Percentiles rank a stretch among this genome's conserved stretches.
Evolutionary conservation across 2,329 filamentous ascomycete genomes (phyloP).

Genomic region (Graphilbum ipis-grandicollis): DNA sequence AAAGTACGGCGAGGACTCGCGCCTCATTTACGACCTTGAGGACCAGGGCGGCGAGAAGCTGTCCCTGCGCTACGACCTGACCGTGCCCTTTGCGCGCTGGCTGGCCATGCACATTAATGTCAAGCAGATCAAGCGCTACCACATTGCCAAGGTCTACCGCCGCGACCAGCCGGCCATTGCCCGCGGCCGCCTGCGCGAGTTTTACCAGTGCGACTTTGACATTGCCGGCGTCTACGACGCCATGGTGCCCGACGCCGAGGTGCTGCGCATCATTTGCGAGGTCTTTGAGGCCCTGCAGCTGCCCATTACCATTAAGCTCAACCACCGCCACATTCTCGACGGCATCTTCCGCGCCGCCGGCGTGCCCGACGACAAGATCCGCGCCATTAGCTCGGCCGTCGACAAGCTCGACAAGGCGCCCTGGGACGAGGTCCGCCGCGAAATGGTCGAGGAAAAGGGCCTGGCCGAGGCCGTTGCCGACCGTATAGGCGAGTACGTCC

Average conservation of each 20-base stretch:
- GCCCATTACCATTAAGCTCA: slow-evolving; percentile 77
- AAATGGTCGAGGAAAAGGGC: slow-evolving; percentile 76
- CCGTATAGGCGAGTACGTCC: slow-evolving; percentile 66
- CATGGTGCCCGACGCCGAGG: slow-evolving; percentile 84
- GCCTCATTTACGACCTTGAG: slow-evolving; percentile 52
- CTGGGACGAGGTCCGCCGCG: slow-evolving; percentile 75
- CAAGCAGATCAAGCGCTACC: slow-evolving; percentile 77
- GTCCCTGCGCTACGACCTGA: slow-evolving; percentile 60
- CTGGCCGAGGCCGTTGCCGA: slow-evolving; percentile 61
- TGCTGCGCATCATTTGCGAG: slow-evolving; percentile 66
- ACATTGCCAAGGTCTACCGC: slow-evolving; percentile 78
- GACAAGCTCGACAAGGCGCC: slow-evolving; percentile 86
- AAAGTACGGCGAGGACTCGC: slow-evolving; percentile 51
- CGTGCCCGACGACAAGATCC: slow-evolving; percentile 69
- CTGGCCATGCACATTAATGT: slow-evolving; percentile 74
- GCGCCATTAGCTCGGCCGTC: slow-evolving; percentile 76
- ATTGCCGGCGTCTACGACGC: slow-evolving; percentile 75
- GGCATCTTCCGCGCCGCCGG: slow-evolving; percentile 83
- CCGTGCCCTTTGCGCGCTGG: slow-evolving; percentile 57
- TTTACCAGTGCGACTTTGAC: slow-evolving; percentile 94
- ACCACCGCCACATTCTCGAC: slow-evolving; percentile 88
- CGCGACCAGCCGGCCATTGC: slow-evolving; percentile 44
- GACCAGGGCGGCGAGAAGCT: slow-evolving; percentile 71
- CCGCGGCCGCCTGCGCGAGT: slow-evolving; percentile 85
- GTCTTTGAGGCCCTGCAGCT: slow-evolving; percentile 57